phyloP scores from a whole-genome alignment of 208 protist species.

The Leishmania arabica region DNA sequence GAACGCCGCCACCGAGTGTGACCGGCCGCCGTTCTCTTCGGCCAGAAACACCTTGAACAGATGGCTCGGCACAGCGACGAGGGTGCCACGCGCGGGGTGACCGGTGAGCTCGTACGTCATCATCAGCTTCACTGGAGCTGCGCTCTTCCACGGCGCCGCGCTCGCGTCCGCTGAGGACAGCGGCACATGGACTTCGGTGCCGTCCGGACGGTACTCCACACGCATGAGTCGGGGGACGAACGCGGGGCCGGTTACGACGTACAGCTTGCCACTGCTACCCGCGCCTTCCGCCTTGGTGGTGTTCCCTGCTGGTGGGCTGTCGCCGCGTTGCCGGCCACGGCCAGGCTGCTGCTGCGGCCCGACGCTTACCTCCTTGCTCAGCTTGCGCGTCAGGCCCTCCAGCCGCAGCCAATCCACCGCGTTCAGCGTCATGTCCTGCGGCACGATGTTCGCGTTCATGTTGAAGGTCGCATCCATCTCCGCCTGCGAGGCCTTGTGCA shows the following conservation, averaged over 20 bases:
- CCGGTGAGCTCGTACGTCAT: conserved; percentile 72
- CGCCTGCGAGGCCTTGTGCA: conserved; percentile 66
- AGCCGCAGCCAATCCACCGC: conserved; percentile 82
- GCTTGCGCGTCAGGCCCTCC: conserved; percentile 63
- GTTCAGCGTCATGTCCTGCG: conserved; percentile 88
- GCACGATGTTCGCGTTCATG: conserved; percentile 88
- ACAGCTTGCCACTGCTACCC: conserved; percentile 28
- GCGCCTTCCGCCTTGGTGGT: conserved; percentile 4
- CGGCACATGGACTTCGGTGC: conserved; percentile 26
- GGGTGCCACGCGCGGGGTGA: conserved; percentile 28
- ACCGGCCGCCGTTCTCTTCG: conserved; percentile 36
- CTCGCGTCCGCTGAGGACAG: conserved; percentile 4
- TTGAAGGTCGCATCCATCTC: conserved; percentile 86
- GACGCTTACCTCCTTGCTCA: conserved; percentile 40
- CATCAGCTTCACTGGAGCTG: conserved; percentile 28
- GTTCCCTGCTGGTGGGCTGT: not conserved
- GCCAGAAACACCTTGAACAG: conserved; percentile 82
- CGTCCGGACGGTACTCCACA: conserved; percentile 39
- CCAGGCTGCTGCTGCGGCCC: not conserved
- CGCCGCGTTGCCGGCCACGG: conserved; percentile 9
- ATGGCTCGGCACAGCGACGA: conserved; percentile 83
- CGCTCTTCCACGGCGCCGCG: conserved; percentile 8
- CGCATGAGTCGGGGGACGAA: conserved; percentile 58
- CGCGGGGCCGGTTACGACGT: conserved; percentile 58
- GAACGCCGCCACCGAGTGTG: conserved; percentile 59